Conservation (phyloP, 2,329 filamentous ascomycete species). For the Fusarium sp. region DNA sequence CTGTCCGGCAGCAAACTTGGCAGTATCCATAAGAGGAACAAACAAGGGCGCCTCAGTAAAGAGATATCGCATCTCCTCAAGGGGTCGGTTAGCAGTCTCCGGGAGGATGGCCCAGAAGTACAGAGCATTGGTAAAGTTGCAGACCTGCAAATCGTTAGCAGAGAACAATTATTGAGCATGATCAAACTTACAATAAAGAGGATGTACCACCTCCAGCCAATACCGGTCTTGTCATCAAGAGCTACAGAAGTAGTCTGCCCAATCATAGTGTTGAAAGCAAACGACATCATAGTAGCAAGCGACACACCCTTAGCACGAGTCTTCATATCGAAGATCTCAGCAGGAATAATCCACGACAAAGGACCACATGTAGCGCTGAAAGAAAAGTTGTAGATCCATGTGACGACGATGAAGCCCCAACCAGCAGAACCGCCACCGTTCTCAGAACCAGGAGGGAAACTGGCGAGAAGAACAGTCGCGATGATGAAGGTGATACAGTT, state of each 20-base stretch:
- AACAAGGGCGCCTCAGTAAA: constrained; percentile 27
- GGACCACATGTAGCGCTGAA: constrained; percentile 28
- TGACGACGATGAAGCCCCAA: constrained; percentile 59
- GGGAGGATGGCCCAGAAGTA: constrained; percentile 73
- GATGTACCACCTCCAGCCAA: constrained; percentile 57
- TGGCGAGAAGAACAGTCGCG: constrained; percentile 62
- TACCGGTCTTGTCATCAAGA: constrained; percentile 44
- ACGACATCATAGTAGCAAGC: constrained; percentile 76
- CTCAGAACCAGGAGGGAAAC: constrained; percentile 65
- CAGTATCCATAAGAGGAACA: constrained; percentile 42
- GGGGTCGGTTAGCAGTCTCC: constrained; percentile 70
- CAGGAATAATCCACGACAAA: constrained; percentile 63
- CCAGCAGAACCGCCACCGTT: constrained; percentile 60
- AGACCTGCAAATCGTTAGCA: neutral
- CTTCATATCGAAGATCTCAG: constrained; percentile 80
- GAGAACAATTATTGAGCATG: fast-evolving
- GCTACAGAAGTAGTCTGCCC: constrained; percentile 70
- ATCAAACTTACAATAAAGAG: constrained; percentile 45
- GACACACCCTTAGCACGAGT: constrained; percentile 79
- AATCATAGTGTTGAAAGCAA: constrained; percentile 80
- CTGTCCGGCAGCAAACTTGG: constrained; percentile 18
- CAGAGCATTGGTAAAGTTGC: constrained; percentile 48
- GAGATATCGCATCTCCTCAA: constrained; percentile 70
- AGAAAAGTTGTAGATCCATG: constrained; percentile 31
- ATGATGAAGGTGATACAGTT: constrained; percentile 81